phyloP scores from a whole-genome alignment of 106 monocot genomes.

The Phalaenopsis equestris region DNA sequence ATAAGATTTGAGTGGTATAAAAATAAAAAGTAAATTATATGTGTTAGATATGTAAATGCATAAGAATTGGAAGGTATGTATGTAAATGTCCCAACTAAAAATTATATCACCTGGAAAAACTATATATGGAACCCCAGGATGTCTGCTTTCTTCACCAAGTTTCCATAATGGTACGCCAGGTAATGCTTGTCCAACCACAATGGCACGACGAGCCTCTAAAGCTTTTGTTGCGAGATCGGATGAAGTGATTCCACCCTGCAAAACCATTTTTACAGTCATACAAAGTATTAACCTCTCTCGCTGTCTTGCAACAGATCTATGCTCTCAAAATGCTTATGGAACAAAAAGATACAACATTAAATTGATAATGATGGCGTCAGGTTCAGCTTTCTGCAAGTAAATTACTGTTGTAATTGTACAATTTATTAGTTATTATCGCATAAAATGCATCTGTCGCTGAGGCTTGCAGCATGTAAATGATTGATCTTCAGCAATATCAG shows the following conservation, averaged over 20 bases:
- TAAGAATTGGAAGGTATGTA: too few species aligned
- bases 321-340: background rate
- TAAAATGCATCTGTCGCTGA: too few species aligned
- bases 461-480: background rate
- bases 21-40: too few species aligned
- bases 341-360: background rate
- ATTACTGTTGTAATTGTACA: background rate
- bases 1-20: too few species aligned
- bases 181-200: conserved; percentile 83
- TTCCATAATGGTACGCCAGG: conserved; percentile 92
- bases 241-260: conserved; percentile 97
- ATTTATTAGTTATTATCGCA: background rate
- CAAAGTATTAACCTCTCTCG: background rate
- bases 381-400: background rate
- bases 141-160: conserved; percentile 80
- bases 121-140: conserved; percentile 86
- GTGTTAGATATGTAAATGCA: too few species aligned
- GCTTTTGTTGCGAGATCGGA: conserved; percentile 98
- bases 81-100: background rate
- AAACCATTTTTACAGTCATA: background rate
- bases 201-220: conserved; percentile 71
- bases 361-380: background rate
- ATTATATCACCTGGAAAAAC: conserved; percentile 76
- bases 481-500: background rate
- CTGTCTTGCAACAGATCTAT: background rate